Conservation (phyloP, 306 rosid species). For the Phaseolus lunatus region DNA sequence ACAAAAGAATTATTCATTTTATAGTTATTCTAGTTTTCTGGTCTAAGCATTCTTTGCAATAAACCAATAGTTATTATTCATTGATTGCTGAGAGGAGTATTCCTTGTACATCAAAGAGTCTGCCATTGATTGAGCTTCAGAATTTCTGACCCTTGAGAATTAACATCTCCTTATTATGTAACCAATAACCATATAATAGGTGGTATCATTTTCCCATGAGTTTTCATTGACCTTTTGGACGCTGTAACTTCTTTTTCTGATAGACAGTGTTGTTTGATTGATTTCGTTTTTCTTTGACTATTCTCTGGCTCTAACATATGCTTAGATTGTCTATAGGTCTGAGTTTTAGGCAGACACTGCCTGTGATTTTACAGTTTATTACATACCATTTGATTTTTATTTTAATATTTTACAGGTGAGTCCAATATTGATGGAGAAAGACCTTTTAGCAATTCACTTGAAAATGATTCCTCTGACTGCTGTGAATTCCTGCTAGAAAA, state of each 20-base stretch:
- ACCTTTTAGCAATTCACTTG: constrained; percentile 47
- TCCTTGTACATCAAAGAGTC: not conserved
- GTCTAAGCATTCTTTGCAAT: not conserved
- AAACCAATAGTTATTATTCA: constrained; percentile 1
- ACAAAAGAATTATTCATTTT: not conserved
- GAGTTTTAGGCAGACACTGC: constrained; percentile 22
- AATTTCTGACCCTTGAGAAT: constrained; percentile 5
- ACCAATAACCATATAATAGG: not conserved
- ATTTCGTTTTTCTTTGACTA: constrained; percentile 19
- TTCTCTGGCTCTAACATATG: not conserved
- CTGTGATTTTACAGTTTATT: constrained; percentile 46
- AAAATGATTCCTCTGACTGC: constrained; percentile 50
- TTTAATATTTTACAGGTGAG: constrained; percentile 39
- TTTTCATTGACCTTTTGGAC: not conserved
- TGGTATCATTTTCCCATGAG: not conserved
- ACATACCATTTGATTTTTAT: constrained; percentile 44
- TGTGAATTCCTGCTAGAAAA: constrained; percentile 45
- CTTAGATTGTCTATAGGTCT: constrained; percentile 38
- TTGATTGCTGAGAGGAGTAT: constrained; percentile 10
- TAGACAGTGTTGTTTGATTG: not conserved
- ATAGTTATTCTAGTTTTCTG: not conserved
- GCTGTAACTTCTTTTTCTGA: not conserved
- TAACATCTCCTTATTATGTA: not conserved
- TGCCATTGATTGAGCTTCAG: not conserved
- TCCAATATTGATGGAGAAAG: constrained; percentile 49